Evolutionary conservation across 1,284 basidiomycete species (phyloP), one percentile per base, ranked within the genome.

Genomic region (Volvariella surrecta): DNA sequence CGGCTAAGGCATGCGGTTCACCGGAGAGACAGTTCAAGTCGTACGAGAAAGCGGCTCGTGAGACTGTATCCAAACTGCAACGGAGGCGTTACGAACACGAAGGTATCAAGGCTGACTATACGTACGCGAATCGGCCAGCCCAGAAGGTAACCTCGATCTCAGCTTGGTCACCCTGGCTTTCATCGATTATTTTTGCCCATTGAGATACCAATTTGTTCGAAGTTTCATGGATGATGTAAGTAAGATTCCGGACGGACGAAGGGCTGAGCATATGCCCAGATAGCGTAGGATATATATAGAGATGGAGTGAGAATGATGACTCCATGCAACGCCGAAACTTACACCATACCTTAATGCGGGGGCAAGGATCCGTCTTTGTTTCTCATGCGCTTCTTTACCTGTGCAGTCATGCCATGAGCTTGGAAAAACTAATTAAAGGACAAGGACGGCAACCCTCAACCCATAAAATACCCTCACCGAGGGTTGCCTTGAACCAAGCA

Each of bases 381-480:
- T 64, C 52, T 77, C 74, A 44, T 79, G 76, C 3, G 66, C 67
- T 37, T 67, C 65, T 54, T 70, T 77, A 0, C 75, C 73, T 75
- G 44, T n/a, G 31, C 31, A 15, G 32, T 20, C 15, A 15, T 22
- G 20, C 22, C 18, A 44, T 37, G 30, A 39, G 8, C 24, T 13
- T 32, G 6, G 17, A 46, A n/a, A 37, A 28, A 37, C 38, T 7
- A 6, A 18, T 7, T 19, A 39, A 18, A 39, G 13, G 32, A 18
- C 16, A 35, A 19, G n/a, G 40, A 32, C 7, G 35, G n/a, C 15
- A 46, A 73, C 74, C 76, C 69, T 79, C 76, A 13, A 75, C 66
- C 71, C 74, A 78, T 15, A 79, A 65, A 45, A 79, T 71, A n/a
- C 76, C 76, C 57, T 78, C 67, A 13, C 77, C 76, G 3, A 77